phyloP scores from a whole-genome alignment of 2,329 filamentous ascomycete genomes.

The Fusarium scirpi region DNA sequence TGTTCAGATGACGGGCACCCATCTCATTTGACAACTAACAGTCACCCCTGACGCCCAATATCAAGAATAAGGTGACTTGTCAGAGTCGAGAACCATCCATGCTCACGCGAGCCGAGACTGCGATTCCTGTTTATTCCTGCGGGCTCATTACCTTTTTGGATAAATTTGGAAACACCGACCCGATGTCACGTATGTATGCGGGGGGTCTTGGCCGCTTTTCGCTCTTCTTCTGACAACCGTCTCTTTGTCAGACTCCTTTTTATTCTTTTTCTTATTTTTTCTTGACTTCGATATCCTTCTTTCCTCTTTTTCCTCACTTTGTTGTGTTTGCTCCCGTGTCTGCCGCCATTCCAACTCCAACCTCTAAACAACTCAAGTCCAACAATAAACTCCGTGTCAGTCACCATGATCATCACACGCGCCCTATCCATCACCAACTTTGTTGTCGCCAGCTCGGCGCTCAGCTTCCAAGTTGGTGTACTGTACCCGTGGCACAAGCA shows the following conservation, averaged over 20 bases:
- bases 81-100: conserved; percentile 31
- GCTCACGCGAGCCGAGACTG: conserved; percentile 17
- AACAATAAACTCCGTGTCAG: conserved; percentile 2
- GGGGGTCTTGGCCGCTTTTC: conserved; percentile 24
- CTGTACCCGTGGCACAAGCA: conserved; percentile 78
- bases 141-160: conserved; percentile 38
- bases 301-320: conserved; percentile 1
- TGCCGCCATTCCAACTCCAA: conserved; percentile 1
- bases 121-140: conserved; percentile 37
- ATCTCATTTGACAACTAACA: conserved; percentile 12
- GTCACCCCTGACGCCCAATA: conserved; percentile 23
- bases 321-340: conserved; percentile 20
- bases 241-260: conserved; percentile 11
- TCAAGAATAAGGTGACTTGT: conserved; percentile 32
- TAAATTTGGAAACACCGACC: conserved; percentile 34
- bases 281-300: conserved; percentile 2
- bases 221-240: conserved; percentile 4
- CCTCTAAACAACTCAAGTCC: background rate
- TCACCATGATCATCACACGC: conserved; percentile 44
- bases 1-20: conserved; percentile 16
- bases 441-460: conserved; percentile 71
- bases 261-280: conserved; percentile 10
- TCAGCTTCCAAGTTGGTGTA: conserved; percentile 76
- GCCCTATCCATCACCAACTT: conserved; percentile 62
- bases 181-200: conserved; percentile 31